Evolutionary conservation across 495 filamentous ascomycete species (phyloP).

Genomic region (Rhizodiscina lignyota): DNA sequence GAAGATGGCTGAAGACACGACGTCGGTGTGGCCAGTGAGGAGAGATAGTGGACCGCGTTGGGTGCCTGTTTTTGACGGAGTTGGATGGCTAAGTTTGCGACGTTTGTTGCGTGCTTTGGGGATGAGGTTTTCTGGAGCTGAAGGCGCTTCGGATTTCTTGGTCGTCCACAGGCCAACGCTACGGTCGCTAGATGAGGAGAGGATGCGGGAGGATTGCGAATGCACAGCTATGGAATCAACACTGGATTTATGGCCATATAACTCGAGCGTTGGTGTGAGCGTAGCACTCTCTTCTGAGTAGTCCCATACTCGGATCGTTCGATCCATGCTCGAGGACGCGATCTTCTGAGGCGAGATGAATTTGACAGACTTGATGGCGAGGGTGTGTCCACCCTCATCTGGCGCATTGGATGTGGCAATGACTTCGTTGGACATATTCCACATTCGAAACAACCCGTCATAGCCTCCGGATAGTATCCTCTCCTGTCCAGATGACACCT

Average conservation of each 20-base stretch:
- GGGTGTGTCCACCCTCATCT: constrained; percentile 48
- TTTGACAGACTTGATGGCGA: constrained; percentile 61
- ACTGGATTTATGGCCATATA: constrained; percentile 66
- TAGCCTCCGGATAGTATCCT: constrained; percentile 78
- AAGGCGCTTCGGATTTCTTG: constrained; percentile 52
- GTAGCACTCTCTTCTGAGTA: constrained; percentile 51
- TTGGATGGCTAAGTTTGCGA: constrained; percentile 50
- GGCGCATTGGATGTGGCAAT: constrained; percentile 50
- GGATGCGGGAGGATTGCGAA: constrained; percentile 52
- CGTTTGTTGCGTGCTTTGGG: constrained; percentile 50
- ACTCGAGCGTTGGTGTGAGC: constrained; percentile 59
- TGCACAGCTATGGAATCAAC: constrained; percentile 69
- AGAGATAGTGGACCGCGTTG: constrained; percentile 67
- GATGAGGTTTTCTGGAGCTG: constrained; percentile 47
- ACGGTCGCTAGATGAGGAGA: constrained; percentile 70
- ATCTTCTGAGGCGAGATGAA: constrained; percentile 62
- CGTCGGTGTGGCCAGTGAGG: constrained; percentile 50
- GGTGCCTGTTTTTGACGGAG: constrained; percentile 31
- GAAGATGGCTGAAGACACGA: constrained; percentile 64
- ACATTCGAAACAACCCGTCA: constrained; percentile 73
- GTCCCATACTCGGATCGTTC: constrained; percentile 74
- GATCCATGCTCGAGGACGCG: constrained; percentile 67
- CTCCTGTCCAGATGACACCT: constrained; percentile 32
- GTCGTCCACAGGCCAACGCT: constrained; percentile 73
- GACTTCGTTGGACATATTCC: constrained; percentile 60